Percentiles rank a stretch among this genome's conserved stretches.
Conservation (phyloP, 352 stramenopile species). For the Globisporangium lucens region DNA sequence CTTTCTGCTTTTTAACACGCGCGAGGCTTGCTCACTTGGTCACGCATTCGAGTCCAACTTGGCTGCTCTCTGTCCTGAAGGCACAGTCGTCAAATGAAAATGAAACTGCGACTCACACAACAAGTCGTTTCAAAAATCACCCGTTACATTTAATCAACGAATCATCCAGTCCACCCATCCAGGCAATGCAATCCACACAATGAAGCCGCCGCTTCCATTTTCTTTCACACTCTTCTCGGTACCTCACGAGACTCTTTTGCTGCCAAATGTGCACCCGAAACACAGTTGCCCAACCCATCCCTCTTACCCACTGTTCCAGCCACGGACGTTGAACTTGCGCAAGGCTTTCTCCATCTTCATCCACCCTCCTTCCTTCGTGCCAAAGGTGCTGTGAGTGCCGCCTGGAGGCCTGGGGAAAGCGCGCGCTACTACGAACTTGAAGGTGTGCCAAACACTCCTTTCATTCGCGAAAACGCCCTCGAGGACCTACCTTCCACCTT, state of each 20-base stretch:
- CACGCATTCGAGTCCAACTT: not conserved
- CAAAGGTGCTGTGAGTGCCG: too few relatives aligned
- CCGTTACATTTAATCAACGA: not conserved
- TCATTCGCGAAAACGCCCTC: not conserved
- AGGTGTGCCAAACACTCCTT: not conserved
- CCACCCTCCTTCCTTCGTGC: too few relatives aligned
- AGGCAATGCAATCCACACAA: too few relatives aligned
- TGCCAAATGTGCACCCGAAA: too few relatives aligned
- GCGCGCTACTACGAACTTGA: too few relatives aligned
- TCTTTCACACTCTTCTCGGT: too few relatives aligned
- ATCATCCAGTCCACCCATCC: too few relatives aligned
- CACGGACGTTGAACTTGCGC: not conserved
- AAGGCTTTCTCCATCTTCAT: not conserved
- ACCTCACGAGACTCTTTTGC: too few relatives aligned
- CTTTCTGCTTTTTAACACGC: not conserved
- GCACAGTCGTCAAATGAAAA: not conserved
- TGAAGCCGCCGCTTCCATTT: too few relatives aligned
- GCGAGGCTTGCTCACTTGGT: not conserved
- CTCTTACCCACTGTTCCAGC: not conserved
- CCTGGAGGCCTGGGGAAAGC: too few relatives aligned
- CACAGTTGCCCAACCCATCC: too few relatives aligned
- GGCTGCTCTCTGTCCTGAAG: not conserved
- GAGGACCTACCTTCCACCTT: not conserved
- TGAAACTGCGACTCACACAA: too few relatives aligned
- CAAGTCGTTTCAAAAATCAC: not conserved